Evolutionary conservation across 345 rosid genomes (phyloP).

Genomic region (Ailanthus altissimus): DNA sequence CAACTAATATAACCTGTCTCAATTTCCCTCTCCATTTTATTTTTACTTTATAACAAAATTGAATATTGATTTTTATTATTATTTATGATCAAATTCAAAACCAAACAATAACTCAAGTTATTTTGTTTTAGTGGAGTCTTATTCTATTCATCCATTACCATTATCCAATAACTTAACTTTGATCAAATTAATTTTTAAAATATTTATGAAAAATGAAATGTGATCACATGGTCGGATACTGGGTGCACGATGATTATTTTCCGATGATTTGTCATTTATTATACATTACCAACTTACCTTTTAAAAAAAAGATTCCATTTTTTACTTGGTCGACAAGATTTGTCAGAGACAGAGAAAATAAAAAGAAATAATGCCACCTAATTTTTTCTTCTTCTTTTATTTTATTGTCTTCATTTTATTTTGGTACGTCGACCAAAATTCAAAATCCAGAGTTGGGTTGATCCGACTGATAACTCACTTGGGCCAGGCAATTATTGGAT

Average conservation of each 20-base stretch:
- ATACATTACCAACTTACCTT: background rate
- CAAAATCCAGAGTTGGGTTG: no score
- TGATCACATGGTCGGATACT: background rate
- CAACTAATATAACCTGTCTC: background rate
- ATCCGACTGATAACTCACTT: background rate
- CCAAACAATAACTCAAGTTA: background rate
- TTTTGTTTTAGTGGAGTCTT: no score
- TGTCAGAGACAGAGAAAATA: background rate
- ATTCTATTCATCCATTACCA: background rate
- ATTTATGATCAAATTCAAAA: background rate
- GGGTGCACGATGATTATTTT: background rate
- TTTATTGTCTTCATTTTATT: background rate
- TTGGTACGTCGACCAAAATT: background rate
- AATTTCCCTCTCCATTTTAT: background rate
- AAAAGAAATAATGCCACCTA: background rate
- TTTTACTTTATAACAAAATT: background rate
- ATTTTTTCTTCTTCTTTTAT: background rate
- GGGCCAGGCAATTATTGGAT: background rate
- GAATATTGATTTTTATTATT: background rate
- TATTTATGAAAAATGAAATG: background rate
- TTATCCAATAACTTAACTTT: background rate
- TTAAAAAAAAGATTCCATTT: background rate
- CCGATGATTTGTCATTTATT: background rate
- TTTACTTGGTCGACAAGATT: background rate
- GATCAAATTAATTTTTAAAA: background rate